These are phyloP conservation scores for Cercophora samala DNA, from an alignment of 495 filamentous ascomycete genomes.

Conservation along the genomic window DNA sequence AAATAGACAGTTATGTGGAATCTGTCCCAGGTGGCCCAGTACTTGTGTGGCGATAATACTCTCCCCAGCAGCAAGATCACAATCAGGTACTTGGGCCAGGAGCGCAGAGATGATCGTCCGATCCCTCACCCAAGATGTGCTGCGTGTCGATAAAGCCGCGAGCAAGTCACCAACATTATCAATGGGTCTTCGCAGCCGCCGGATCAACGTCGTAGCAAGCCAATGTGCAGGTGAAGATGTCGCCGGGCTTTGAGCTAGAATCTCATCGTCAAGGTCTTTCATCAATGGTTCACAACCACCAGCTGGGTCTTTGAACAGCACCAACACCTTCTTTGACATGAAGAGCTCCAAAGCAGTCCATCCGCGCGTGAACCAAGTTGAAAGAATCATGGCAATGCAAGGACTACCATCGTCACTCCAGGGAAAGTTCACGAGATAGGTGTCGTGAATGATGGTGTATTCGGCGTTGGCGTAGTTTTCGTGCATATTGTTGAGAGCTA, in stretches of 20 bases:
- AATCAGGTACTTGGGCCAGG: neutral
- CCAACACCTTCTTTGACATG: too few relatives aligned
- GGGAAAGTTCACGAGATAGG: constrained; percentile 28
- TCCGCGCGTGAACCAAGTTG: constrained; percentile 30
- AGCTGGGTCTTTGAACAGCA: constrained; percentile 13
- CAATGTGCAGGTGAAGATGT: constrained; percentile 5
- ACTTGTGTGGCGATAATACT: neutral
- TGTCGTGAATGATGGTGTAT: constrained; percentile 36
- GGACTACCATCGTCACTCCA: constrained; percentile 30
- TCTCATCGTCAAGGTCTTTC: constrained; percentile 34
- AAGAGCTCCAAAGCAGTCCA: constrained; percentile 20
- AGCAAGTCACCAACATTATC: constrained; percentile 7
- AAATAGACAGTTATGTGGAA: constrained; percentile 7
- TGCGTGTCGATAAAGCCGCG: neutral
- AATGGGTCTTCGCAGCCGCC: constrained; percentile 2
- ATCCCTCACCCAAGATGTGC: constrained; percentile 13
- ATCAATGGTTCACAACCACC: constrained; percentile 11
- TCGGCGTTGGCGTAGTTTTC: constrained; percentile 28
- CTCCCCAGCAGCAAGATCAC: neutral
- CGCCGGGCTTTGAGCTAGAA: constrained; percentile 12
- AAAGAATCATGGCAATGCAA: constrained; percentile 26
- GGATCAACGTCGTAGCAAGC: constrained; percentile 11
- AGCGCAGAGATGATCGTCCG: constrained; percentile 12
- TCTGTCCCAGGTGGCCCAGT: constrained; percentile 4
- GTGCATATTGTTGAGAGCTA: constrained; percentile 27